These are phyloP conservation scores for Phytopythium mirpurense DNA, from an alignment of 352 stramenopile species.

Conservation along the genomic window DNA sequence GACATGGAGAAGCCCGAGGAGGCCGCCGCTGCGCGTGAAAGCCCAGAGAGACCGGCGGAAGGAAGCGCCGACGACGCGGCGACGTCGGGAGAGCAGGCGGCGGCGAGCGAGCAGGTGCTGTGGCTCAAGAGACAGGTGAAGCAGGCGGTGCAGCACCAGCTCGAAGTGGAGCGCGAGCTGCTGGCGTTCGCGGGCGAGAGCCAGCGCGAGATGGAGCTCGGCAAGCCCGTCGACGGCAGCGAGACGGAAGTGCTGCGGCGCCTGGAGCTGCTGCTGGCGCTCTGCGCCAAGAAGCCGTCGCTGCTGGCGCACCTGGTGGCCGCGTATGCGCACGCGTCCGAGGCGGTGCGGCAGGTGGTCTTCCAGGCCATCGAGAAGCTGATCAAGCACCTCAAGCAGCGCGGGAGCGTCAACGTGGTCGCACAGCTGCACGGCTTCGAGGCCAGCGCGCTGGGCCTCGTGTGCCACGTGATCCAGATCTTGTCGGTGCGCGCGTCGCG, in stretches of 20 bases:
- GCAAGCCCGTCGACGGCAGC: constrained; percentile 22
- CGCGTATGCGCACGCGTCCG: constrained; percentile 52
- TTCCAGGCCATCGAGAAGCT: constrained; percentile 81
- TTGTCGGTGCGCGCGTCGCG: constrained; percentile 31
- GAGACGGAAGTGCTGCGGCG: constrained; percentile 61
- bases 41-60: background rate
- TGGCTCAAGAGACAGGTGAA: constrained; percentile 27
- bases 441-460: constrained; percentile 47
- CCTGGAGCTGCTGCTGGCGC: constrained; percentile 61
- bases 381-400: constrained; percentile 80
- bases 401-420: constrained; percentile 50
- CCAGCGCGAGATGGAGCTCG: constrained; percentile 30
- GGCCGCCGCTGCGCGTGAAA: background rate
- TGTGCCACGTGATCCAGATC: constrained; percentile 77
- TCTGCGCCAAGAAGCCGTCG: constrained; percentile 74
- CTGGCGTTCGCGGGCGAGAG: constrained; percentile 34
- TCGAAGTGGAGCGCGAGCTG: constrained; percentile 26
- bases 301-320: constrained; percentile 52
- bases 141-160: constrained; percentile 18
- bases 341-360: constrained; percentile 60
- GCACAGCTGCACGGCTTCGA: constrained; percentile 64
- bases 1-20: constrained; percentile 1
- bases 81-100: background rate
- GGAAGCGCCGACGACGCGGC: constrained; percentile 1
- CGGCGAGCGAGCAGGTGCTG: background rate